phyloP scores from a whole-genome alignment of 352 stramenopile species.

The Phytophthora idaei region DNA sequence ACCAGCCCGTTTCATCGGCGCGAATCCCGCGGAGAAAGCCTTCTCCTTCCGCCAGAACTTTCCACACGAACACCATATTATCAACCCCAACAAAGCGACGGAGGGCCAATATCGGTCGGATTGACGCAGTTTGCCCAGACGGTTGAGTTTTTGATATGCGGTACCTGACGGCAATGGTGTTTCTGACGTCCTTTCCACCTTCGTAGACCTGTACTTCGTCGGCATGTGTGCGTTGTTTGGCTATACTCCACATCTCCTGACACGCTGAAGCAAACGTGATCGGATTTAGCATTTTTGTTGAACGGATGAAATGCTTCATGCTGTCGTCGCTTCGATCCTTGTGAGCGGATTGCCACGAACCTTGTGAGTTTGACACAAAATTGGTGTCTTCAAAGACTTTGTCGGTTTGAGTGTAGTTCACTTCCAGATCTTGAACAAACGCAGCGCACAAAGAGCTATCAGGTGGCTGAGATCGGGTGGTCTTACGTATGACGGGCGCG shows the following conservation, averaged over 20 bases:
- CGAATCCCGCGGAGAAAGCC: not conserved
- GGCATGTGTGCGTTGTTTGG: not conserved
- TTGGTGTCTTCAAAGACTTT: not conserved
- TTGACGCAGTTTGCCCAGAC: not conserved
- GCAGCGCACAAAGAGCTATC: not conserved
- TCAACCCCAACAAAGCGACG: not conserved
- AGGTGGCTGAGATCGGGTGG: not conserved
- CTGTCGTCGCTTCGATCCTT: not conserved
- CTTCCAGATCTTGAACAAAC: not conserved
- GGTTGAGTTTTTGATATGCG: not conserved
- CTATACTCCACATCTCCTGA: conserved; percentile 1
- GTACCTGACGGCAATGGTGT: conserved; percentile 1
- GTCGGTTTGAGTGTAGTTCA: not conserved
- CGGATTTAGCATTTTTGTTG: not conserved
- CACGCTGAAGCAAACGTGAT: not conserved
- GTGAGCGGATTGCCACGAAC: not conserved
- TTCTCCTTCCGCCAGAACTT: not conserved
- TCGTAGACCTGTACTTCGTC: not conserved
- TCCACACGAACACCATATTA: not conserved
- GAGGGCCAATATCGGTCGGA: not conserved
- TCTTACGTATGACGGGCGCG: not conserved
- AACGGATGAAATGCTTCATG: not conserved
- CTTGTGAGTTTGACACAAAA: not conserved
- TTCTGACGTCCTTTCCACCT: not conserved
- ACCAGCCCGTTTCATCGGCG: not conserved